These are phyloP conservation scores for Paraurostyla sp. DNA, from an alignment of 73 alveolate genomes.

Conservation along the genomic window DNA sequence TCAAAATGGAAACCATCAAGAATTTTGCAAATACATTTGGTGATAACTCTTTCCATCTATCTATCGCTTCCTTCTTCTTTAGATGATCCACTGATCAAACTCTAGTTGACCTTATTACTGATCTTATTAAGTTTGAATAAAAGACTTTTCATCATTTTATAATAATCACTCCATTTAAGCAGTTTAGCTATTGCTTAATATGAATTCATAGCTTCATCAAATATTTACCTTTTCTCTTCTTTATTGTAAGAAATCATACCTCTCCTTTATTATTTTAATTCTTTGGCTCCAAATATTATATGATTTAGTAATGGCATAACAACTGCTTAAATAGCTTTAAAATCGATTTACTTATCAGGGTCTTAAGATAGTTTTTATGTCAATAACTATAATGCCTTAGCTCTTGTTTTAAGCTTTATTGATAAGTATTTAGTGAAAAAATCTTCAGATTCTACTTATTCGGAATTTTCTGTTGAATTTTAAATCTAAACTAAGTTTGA, in stretches of 20 bases:
- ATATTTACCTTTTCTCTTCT: constrained; percentile 26
- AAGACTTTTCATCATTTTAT: constrained; percentile 18
- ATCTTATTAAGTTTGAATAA: constrained; percentile 27
- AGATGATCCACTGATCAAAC: constrained; percentile 2
- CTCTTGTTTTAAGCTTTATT: constrained; percentile 41
- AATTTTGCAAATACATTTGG: constrained; percentile 61
- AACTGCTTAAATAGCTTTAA: constrained; percentile 35
- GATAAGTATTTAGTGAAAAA: constrained; percentile 34
- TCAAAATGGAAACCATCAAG: constrained; percentile 58
- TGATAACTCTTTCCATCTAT: constrained; percentile 22
- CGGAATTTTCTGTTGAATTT: no score
- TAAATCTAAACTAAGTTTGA: no score
- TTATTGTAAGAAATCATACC: constrained; percentile 5
- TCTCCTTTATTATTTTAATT: constrained; percentile 1
- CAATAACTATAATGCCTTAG: constrained; percentile 1
- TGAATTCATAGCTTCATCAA: constrained; percentile 50
- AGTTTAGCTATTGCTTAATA: not conserved
- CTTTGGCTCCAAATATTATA: constrained; percentile 21
- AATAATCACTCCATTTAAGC: constrained; percentile 47
- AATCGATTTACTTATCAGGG: not conserved
- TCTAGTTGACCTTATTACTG: not conserved
- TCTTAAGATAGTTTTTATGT: not conserved
- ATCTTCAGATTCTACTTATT: constrained; percentile 21
- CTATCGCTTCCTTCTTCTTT: constrained; percentile 33
- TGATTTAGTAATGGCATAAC: constrained; percentile 52